Percentiles rank a stretch among this genome's conserved stretches.
phyloP scores from a whole-genome alignment of 2,329 filamentous ascomycete species.

The Ascocoryne sarcoides region DNA sequence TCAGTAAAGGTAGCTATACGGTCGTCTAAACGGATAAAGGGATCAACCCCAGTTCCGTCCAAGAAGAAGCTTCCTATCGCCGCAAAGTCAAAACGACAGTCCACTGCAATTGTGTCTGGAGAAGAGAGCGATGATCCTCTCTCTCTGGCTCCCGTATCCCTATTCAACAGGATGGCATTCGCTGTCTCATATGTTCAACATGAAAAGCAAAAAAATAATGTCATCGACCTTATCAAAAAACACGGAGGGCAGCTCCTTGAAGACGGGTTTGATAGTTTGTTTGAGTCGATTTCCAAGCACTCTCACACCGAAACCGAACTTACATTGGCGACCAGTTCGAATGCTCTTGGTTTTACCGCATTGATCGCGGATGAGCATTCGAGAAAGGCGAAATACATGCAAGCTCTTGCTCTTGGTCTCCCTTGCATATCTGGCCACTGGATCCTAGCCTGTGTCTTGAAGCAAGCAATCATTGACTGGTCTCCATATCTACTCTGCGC shows the following conservation, averaged over 20 bases:
- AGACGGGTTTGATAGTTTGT: constrained; percentile 74
- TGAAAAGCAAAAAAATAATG: constrained; percentile 45
- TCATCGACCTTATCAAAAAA: constrained; percentile 55
- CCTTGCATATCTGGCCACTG: constrained; percentile 80
- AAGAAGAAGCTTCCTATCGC: background rate
- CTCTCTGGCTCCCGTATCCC: constrained; percentile 1
- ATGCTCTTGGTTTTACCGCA: constrained; percentile 65
- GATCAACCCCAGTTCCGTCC: too few species aligned
- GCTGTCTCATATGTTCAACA: constrained; percentile 62
- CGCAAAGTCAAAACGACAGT: constrained; percentile 19
- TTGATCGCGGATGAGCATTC: constrained; percentile 81
- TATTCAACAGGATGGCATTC: constrained; percentile 81
- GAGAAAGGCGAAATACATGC: constrained; percentile 84
- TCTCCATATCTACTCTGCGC: constrained; percentile 75
- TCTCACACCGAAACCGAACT: constrained; percentile 32
- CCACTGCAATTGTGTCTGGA: constrained; percentile 1
- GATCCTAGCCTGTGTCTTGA: constrained; percentile 63
- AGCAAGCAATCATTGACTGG: constrained; percentile 61
- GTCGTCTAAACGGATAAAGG: too few species aligned
- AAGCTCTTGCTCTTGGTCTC: constrained; percentile 81
- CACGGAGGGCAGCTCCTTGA: constrained; percentile 66
- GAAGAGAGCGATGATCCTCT: constrained; percentile 20
- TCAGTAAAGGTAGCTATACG: too few species aligned
- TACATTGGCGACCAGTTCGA: constrained; percentile 43
- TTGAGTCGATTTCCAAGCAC: constrained; percentile 34